Evolutionary conservation across 495 filamentous ascomycete species (phyloP).

Genomic region (Aspergillus campestris): DNA sequence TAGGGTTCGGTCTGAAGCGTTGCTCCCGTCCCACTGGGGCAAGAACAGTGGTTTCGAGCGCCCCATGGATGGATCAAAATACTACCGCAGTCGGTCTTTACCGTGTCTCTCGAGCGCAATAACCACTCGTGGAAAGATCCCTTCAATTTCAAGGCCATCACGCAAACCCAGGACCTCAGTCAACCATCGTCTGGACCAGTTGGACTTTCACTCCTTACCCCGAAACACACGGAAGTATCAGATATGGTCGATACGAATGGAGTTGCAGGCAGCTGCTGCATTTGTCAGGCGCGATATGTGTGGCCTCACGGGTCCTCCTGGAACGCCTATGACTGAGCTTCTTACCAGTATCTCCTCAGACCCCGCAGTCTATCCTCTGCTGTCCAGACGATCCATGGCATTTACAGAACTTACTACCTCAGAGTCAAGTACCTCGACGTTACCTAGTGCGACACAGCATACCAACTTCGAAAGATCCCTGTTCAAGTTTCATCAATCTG

Average conservation of each 20-base stretch:
- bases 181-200: not conserved
- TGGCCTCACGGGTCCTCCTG: conserved; percentile 26
- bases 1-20: not conserved
- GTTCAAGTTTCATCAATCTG: too few relatives aligned
- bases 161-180: not conserved
- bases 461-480: not conserved
- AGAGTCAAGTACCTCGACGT: not conserved
- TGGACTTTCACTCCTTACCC: not conserved
- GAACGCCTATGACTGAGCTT: conserved; percentile 26
- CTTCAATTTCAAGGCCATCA: not conserved
- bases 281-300: conserved; percentile 1
- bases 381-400: not conserved
- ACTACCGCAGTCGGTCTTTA: conserved; percentile 4
- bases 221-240: conserved; percentile 17
- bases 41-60: too few relatives aligned
- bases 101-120: conserved; percentile 6
- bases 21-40: too few relatives aligned
- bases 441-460: not conserved
- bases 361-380: conserved; percentile 1
- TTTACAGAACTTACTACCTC: not conserved
- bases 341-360: conserved; percentile 20
- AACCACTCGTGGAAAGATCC: not conserved
- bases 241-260: conserved; percentile 33
- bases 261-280: conserved; percentile 15
- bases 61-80: too few relatives aligned